Evolutionary conservation across 1,284 basidiomycete genomes (phyloP), one percentile per base, ranked within the genome.

Genomic region (Cryptococcus sp.): DNA sequence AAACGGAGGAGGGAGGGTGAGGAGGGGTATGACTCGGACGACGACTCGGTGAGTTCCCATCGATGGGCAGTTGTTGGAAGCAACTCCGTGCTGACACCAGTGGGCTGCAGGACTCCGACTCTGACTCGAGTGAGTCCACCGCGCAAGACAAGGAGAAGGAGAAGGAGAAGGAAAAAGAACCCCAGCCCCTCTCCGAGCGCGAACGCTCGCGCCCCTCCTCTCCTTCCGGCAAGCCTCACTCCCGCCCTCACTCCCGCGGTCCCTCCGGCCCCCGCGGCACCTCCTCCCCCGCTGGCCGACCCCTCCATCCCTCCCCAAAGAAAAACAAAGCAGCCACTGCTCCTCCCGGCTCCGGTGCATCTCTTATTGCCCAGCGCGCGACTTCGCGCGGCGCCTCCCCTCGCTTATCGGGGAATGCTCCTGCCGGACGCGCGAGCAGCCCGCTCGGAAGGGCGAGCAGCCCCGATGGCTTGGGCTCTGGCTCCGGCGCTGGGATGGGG

Each of bases 321-420:
- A 7, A 63, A n/a, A 67, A 65, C 28, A 70, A 70, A 50, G 63
- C 69, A 1, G 49, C 56, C 28, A 68, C 69, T 13, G 67, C 65
- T 3, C 71, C 70, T 4, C 69, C 71, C 7, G 67, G 67, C 1
- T 62, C 71, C 2, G 73, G 72, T 4, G 60, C 67, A 4, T 67
- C 68, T 20, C 52, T 69, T 8, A 46, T 72, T 0, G 74, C 72
- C 24, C 73, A 73, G 57, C 61, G 74, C n/a, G 73, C 72, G 3
- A 66, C 72, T 3, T 65, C 64, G 12, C 56, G 71, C 37, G 68
- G 65, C 7, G 66, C 58, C 5, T 65, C 63, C 13, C 72, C 72
- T 4, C 60, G 65, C n/a, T 52, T 61, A 24, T 54, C 58, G 28
- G 61, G 69, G 1, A 61, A 59, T 18, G 55, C 56, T 6, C 60